These are phyloP conservation scores for Rhodosporidiobolus odoratus DNA, from an alignment of 768 basidiomycete genomes.

Conservation along the genomic window DNA sequence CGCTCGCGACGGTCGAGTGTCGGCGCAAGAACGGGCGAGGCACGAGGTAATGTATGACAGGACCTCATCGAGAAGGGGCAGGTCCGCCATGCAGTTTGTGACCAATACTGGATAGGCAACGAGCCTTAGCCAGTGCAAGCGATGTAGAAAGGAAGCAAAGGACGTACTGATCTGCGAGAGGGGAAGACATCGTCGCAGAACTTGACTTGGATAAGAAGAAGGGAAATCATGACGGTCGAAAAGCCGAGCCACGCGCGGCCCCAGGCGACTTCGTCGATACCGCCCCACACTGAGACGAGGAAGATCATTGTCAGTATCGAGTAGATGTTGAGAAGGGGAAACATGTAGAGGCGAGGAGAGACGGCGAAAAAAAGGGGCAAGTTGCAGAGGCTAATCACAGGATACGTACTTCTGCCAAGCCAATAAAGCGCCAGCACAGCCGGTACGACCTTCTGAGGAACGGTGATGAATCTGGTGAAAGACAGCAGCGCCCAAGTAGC, in stretches of 20 bases:
- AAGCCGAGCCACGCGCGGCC: conserved; percentile 3
- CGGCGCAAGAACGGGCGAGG: neutral
- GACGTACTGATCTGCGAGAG: neutral
- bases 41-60: neutral
- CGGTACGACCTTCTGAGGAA: neutral
- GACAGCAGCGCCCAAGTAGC: neutral
- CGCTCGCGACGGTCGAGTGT: neutral
- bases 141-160: too few species aligned
- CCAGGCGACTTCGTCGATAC: neutral
- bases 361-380: neutral
- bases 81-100: conserved; percentile 1
- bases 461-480: neutral
- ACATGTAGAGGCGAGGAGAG: neutral
- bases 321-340: too few species aligned
- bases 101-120: too few species aligned
- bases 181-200: conserved; percentile 5
- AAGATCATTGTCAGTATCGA: too few species aligned
- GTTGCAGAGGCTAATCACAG: too few species aligned
- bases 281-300: conserved; percentile 3
- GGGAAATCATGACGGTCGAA: neutral
- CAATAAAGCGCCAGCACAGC: neutral
- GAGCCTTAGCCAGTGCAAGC: too few species aligned
- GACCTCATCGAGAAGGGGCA: neutral
- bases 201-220: neutral
- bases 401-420: neutral